A percentile compares a stretch with the other conserved stretches of the same genome.
Evolutionary conservation across 169 alveolate species (phyloP).

Genomic region (Theileria sp.): DNA sequence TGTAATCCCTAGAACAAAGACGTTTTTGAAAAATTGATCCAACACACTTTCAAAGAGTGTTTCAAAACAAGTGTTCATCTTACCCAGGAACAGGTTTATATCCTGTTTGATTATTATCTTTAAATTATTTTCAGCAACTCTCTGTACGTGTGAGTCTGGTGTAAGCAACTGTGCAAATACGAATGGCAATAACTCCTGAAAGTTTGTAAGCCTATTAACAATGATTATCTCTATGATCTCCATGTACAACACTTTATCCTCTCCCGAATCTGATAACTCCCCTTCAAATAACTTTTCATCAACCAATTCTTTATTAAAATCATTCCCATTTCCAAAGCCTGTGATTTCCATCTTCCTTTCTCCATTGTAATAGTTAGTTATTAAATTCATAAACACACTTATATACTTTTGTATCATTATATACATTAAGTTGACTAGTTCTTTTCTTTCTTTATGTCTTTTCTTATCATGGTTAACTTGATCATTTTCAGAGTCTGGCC

Average conservation of each 20-base stretch:
- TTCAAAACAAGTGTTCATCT: constrained; percentile 18
- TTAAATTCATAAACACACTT: not conserved
- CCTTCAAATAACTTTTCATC: not conserved
- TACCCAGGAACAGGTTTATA: constrained; percentile 30
- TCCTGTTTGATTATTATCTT: constrained; percentile 43
- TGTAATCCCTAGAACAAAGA: constrained; percentile 9
- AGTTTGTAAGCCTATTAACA: constrained; percentile 47
- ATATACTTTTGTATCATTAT: not conserved
- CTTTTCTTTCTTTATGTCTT: not conserved
- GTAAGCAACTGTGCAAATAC: constrained; percentile 40
- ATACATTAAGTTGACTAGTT: not conserved
- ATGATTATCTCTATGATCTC: constrained; percentile 44
- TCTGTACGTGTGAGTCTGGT: constrained; percentile 40
- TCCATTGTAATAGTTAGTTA: not conserved
- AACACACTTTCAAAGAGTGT: constrained; percentile 13
- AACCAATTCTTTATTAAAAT: not conserved
- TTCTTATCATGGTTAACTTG: not conserved
- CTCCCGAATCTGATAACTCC: not conserved
- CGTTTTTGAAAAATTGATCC: constrained; percentile 22
- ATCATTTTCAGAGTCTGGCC: not conserved
- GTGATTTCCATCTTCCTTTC: not conserved
- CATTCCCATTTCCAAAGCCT: not conserved
- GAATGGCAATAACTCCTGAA: constrained; percentile 37
- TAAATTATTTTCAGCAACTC: constrained; percentile 47
- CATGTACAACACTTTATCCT: constrained; percentile 28